These are phyloP conservation scores for Hordeum pubiflorum DNA, from an alignment of 202 grass and related monocot species.

Conservation along the genomic window DNA sequence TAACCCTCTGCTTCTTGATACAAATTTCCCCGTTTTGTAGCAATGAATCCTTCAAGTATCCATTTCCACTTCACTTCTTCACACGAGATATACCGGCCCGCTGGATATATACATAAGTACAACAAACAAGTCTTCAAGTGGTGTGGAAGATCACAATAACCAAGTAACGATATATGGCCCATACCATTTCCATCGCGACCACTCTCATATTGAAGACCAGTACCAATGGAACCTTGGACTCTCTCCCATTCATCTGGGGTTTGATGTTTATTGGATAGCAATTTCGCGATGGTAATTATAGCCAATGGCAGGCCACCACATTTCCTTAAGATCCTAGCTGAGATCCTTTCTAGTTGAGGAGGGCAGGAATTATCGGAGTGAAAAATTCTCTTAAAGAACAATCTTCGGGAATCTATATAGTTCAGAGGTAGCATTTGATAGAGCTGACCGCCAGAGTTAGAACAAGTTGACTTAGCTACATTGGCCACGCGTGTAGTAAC, in stretches of 20 bases:
- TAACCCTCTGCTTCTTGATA: background rate
- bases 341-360: background rate
- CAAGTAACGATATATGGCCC: conserved; percentile 13
- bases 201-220: background rate
- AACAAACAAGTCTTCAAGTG: conserved; percentile 24
- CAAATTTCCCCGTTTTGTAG: background rate
- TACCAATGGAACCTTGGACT: background rate
- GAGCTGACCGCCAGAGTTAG: background rate
- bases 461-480: background rate
- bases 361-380: background rate
- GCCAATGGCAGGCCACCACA: background rate
- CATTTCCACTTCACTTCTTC: conserved; percentile 15
- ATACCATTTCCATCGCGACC: background rate
- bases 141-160: conserved; percentile 18
- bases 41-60: conserved; percentile 28
- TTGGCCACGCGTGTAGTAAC: background rate
- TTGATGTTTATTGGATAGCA: background rate
- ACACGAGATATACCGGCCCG: background rate
- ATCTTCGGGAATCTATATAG: background rate
- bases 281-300: background rate
- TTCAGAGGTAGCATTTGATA: background rate
- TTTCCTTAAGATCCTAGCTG: background rate
- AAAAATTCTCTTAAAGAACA: background rate
- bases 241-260: background rate
- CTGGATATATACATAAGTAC: conserved; percentile 30